These are phyloP conservation scores for Beauveria sp. DNA, from an alignment of 2,329 filamentous ascomycete species.

Conservation along the genomic window DNA sequence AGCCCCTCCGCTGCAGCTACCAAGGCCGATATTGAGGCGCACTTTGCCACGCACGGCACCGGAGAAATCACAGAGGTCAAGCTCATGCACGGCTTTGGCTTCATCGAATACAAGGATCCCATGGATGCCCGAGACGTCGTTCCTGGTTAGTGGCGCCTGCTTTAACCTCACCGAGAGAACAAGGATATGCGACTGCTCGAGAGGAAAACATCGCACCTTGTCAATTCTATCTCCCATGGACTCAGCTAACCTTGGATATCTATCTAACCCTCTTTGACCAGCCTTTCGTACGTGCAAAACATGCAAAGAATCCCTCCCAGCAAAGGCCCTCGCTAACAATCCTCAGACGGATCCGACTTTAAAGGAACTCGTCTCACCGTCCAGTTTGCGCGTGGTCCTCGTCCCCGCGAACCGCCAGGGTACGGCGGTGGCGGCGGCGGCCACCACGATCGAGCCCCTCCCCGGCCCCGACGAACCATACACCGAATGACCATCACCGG, in stretches of 20 bases:
- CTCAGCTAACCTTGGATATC: slow-evolving; percentile 13
- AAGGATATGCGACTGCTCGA: background rate
- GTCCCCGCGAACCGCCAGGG: slow-evolving; percentile 40
- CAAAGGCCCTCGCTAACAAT: slow-evolving; percentile 17
- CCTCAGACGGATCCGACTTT: slow-evolving; percentile 80
- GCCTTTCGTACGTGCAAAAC: slow-evolving; percentile 51
- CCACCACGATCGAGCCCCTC: slow-evolving; percentile 47
- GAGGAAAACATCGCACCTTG: background rate
- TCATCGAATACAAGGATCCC: slow-evolving; percentile 98
- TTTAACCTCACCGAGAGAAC: background rate
- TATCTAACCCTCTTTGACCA: slow-evolving; percentile 23
- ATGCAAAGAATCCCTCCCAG: background rate
- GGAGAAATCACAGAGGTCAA: slow-evolving; percentile 99
- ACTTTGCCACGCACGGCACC: slow-evolving; percentile 92
- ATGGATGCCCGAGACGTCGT: slow-evolving; percentile 98
- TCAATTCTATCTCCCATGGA: background rate
- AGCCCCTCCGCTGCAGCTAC: slow-evolving; percentile 58
- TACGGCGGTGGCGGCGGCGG: slow-evolving; percentile 25
- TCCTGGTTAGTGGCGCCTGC: slow-evolving; percentile 60
- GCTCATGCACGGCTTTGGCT: slow-evolving; percentile 99
- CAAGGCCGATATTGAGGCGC: slow-evolving; percentile 91
- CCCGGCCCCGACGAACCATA: slow-evolving; percentile 84
- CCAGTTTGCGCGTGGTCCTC: slow-evolving; percentile 89
- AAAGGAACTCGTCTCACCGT: slow-evolving; percentile 97
- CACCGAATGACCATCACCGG: slow-evolving; percentile 97